Conservation (phyloP, 495 filamentous ascomycete species). For the Penicillium manginii region DNA sequence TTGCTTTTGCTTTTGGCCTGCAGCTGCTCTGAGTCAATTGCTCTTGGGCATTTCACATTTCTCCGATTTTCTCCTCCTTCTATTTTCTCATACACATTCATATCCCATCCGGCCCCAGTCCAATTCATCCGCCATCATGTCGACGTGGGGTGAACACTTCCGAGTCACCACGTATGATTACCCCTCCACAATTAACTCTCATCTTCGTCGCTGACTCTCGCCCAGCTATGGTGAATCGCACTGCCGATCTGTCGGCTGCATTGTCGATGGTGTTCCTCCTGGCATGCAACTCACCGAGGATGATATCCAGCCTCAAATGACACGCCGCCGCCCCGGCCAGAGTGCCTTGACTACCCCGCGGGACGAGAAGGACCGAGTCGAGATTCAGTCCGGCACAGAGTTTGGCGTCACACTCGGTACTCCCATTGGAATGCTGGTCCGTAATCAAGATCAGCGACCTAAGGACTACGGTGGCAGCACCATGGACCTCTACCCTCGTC, state of each 20-base stretch:
- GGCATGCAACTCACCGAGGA: conserved; percentile 85
- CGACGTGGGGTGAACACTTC: conserved; percentile 88
- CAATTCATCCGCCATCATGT: conserved; percentile 59
- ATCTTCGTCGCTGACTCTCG: conserved; percentile 11
- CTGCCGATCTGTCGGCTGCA: conserved; percentile 87
- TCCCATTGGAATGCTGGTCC: conserved; percentile 84
- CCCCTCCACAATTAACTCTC: not conserved
- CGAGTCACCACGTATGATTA: conserved; percentile 77
- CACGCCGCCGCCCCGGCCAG: conserved; percentile 87
- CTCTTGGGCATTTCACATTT: not conserved
- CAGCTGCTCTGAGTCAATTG: conserved; percentile 8
- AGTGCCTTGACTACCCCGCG: conserved; percentile 88
- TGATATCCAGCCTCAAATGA: conserved; percentile 96
- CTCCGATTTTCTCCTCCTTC: not conserved
- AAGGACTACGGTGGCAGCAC: conserved; percentile 91
- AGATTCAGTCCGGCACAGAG: conserved; percentile 94
- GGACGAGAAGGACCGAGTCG: conserved; percentile 87
- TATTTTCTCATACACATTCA: conserved; percentile 8
- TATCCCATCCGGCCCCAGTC: conserved; percentile 3
- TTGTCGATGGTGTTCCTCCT: conserved; percentile 86
- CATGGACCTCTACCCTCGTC: conserved; percentile 90
- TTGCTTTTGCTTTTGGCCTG: conserved; percentile 19
- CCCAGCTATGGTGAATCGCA: conserved; percentile 86
- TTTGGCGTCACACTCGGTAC: conserved; percentile 91
- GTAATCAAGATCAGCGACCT: conserved; percentile 91